phyloP scores from a whole-genome alignment of 75 land plant species.

The Sequoiadendron giganteum region DNA sequence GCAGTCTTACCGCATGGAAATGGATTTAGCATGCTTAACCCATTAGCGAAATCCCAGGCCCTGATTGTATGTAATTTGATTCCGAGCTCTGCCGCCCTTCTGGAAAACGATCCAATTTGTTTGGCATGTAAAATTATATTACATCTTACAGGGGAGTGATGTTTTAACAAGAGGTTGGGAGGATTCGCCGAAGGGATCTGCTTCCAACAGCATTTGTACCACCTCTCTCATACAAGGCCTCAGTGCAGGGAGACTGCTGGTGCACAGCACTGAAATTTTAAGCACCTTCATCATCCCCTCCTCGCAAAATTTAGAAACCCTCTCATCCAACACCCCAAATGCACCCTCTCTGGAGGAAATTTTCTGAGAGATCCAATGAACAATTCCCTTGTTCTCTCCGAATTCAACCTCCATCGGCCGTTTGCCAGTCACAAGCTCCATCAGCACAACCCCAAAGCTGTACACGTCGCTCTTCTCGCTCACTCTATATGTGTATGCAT shows the following conservation, averaged over 20 bases:
- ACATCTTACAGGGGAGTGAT: not conserved
- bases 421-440: constrained; percentile 76
- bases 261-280: constrained; percentile 49
- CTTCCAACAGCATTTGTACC: constrained; percentile 54
- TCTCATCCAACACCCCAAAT: constrained; percentile 35
- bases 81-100: no score
- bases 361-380: constrained; percentile 43
- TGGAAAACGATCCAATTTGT: no score
- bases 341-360: constrained; percentile 25
- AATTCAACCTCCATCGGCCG: constrained; percentile 60
- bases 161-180: not conserved
- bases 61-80: no score
- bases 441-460: constrained; percentile 77
- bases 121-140: no score
- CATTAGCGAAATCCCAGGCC: not conserved
- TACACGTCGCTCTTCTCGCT: constrained; percentile 82
- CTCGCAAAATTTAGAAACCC: constrained; percentile 20
- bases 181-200: not conserved
- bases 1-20: no score
- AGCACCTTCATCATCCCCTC: constrained; percentile 54
- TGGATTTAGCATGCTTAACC: no score
- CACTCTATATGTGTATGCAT: constrained; percentile 60
- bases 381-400: constrained; percentile 68
- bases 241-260: constrained; percentile 30
- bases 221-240: constrained; percentile 73